phyloP scores from a whole-genome alignment of 2,329 filamentous ascomycete genomes.

The Apiospora hydei region DNA sequence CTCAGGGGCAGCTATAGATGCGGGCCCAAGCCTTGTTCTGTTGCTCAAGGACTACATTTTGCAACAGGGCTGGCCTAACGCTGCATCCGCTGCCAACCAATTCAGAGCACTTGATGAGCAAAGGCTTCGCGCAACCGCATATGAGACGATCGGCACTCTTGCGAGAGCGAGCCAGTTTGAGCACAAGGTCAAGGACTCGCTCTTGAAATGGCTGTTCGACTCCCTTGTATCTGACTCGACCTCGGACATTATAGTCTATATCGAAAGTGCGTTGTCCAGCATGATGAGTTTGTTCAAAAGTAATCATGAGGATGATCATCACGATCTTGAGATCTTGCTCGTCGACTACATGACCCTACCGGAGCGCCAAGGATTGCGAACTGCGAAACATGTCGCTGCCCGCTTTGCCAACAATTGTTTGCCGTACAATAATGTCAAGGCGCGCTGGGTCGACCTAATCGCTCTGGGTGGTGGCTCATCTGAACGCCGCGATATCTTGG shows the following conservation, averaged over 20 bases:
- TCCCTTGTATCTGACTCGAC: slow-evolving; percentile 83
- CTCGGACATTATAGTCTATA: slow-evolving; percentile 80
- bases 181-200: slow-evolving; percentile 57
- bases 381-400: slow-evolving; percentile 81
- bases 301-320: slow-evolving; percentile 39
- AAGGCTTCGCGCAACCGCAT: slow-evolving; percentile 78
- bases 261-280: slow-evolving; percentile 87
- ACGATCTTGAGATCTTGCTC: slow-evolving; percentile 61
- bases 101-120: slow-evolving; percentile 62
- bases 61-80: slow-evolving; percentile 82
- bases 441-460: slow-evolving; percentile 87
- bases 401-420: slow-evolving; percentile 92
- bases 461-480: slow-evolving; percentile 72
- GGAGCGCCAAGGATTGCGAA: slow-evolving; percentile 65
- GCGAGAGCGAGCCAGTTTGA: slow-evolving; percentile 69
- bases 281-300: slow-evolving; percentile 60
- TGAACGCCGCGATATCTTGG: slow-evolving; percentile 82
- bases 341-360: slow-evolving; percentile 70
- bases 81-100: slow-evolving; percentile 54
- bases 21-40: slow-evolving; percentile 73
- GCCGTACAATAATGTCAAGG: slow-evolving; percentile 78
- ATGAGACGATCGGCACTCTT: slow-evolving; percentile 88
- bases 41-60: slow-evolving; percentile 77
- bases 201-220: slow-evolving; percentile 80
- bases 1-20: slow-evolving; percentile 56